A percentile compares a stretch with the other conserved stretches of the same genome.
Conservation (phyloP, 495 filamentous ascomycete genomes). For the Penicillium fimorum region DNA sequence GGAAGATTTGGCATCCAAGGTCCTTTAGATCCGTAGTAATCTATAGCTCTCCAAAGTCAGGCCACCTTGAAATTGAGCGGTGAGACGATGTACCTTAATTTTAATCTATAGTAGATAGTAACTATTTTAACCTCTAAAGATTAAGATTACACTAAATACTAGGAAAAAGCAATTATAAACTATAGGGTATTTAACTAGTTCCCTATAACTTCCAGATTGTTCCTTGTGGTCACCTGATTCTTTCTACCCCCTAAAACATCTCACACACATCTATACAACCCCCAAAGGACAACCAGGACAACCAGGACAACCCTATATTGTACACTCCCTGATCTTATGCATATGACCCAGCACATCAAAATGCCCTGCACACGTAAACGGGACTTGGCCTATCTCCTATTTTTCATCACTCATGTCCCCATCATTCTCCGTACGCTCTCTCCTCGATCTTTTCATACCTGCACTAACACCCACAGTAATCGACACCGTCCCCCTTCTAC, state of each 20-base stretch:
- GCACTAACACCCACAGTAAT: conserved; percentile 45
- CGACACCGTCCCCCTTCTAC: conserved; percentile 66
- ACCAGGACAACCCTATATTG: too few relatives aligned
- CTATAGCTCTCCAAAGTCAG: not conserved
- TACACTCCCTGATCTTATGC: not conserved
- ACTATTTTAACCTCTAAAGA: too few relatives aligned
- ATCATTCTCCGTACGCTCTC: conserved; percentile 61
- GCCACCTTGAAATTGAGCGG: not conserved
- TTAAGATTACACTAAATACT: too few relatives aligned
- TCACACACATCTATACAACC: not conserved
- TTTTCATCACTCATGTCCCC: conserved; percentile 67
- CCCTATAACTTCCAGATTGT: conserved; percentile 2
- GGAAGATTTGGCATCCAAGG: not conserved
- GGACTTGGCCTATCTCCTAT: conserved; percentile 63
- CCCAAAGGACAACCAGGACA: too few relatives aligned
- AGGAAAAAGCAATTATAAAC: too few relatives aligned
- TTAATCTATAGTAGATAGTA: too few relatives aligned
- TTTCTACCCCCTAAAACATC: too few relatives aligned
- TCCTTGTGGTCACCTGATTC: conserved; percentile 1
- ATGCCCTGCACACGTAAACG: conserved; percentile 39
- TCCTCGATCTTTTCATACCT: too few relatives aligned
- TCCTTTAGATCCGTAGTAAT: not conserved
- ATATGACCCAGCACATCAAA: conserved; percentile 5
- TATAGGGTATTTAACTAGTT: too few relatives aligned
- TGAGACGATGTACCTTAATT: too few relatives aligned